Percentiles rank a stretch among this genome's conserved stretches.
Conservation (phyloP, 2,329 filamentous ascomycete species). For the Zymoseptoria crescenta region DNA sequence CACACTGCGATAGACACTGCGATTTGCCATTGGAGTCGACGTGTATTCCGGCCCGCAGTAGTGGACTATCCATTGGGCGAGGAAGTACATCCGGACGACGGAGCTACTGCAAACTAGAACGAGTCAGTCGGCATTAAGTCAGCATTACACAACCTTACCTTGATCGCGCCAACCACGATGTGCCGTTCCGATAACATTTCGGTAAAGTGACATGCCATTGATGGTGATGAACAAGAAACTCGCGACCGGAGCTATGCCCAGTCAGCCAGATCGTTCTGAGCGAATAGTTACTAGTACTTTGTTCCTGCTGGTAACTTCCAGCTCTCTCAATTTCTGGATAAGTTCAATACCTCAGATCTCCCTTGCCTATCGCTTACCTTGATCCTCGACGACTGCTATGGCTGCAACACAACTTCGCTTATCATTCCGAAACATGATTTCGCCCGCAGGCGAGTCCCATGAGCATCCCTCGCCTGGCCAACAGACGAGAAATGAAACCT, state of each 20-base stretch:
- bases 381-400: background rate
- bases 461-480: background rate
- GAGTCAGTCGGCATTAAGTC: background rate
- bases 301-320: background rate
- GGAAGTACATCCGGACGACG: background rate
- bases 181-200: background rate
- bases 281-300: background rate
- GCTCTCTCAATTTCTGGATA: background rate
- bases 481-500: background rate
- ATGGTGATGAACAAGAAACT: background rate
- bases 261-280: background rate
- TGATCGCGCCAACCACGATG: background rate
- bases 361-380: background rate
- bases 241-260: background rate
- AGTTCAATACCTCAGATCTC: background rate
- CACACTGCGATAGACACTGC: background rate
- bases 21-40: background rate
- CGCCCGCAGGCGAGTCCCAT: background rate
- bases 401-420: no score
- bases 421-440: no score
- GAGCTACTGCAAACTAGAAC: background rate
- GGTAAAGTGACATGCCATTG: background rate
- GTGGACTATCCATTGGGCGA: background rate
- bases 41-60: background rate
- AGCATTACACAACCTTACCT: background rate